These are phyloP conservation scores for Adenanthera pavonina DNA, from an alignment of 306 rosid species.

Conservation along the genomic window DNA sequence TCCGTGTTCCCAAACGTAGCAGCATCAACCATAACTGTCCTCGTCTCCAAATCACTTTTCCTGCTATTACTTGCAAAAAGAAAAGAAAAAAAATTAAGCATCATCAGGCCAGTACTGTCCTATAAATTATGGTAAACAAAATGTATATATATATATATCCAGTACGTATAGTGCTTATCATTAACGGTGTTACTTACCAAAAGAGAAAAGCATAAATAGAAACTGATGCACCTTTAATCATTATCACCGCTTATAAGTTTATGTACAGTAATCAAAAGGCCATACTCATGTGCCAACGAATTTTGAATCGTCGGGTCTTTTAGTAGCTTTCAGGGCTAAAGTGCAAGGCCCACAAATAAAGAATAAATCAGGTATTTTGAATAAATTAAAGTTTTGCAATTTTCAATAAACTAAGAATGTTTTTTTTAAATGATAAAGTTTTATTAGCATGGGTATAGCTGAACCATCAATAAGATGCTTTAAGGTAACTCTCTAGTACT, in stretches of 20 bases:
- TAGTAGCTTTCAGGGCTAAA: neutral
- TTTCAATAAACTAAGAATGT: neutral
- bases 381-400: neutral
- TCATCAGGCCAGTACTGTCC: neutral
- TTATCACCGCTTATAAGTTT: neutral
- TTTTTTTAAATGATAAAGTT: no score
- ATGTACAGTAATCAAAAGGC: neutral
- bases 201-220: neutral
- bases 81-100: neutral
- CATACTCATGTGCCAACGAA: neutral
- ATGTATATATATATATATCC: neutral
- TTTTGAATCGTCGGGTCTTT: neutral
- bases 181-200: neutral
- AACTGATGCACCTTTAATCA: no score
- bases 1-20: slow-evolving; percentile 75
- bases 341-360: neutral
- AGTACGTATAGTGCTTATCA: no score
- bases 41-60: slow-evolving; percentile 51
- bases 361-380: neutral
- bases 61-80: slow-evolving; percentile 26
- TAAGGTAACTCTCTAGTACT: no score
- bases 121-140: neutral
- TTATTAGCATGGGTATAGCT: no score
- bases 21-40: slow-evolving; percentile 49
- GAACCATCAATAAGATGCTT: no score